Conservation (phyloP, 2,329 filamentous ascomycete species). For the Apiospora malaysiana region DNA sequence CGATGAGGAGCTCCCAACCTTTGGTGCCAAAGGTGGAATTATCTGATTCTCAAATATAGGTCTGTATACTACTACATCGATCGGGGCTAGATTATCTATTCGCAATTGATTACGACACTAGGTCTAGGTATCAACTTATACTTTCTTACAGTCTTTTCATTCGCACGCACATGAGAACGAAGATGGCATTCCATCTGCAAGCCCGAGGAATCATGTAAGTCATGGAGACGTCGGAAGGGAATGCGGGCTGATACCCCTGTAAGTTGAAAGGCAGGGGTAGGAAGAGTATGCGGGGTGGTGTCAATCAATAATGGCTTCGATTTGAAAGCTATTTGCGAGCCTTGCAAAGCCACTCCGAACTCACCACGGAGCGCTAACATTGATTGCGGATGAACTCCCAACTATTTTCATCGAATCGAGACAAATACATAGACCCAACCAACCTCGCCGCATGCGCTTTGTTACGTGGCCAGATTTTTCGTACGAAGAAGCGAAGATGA, state of each 20-base stretch:
- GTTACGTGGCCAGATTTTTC: background rate
- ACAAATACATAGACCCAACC: background rate
- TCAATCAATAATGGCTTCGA: conserved; percentile 15
- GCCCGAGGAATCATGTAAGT: background rate
- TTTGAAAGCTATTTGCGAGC: conserved; percentile 12
- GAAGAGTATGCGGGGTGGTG: conserved; percentile 5
- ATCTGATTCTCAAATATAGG: too few species aligned
- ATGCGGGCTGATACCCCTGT: conserved; percentile 9
- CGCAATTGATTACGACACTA: too few species aligned
- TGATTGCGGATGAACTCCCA: background rate
- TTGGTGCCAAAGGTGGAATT: too few species aligned
- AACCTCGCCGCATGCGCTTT: background rate
- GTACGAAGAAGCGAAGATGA: conserved; percentile 13
- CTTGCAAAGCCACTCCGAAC: conserved; percentile 12
- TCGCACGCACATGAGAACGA: background rate
- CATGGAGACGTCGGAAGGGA: conserved; percentile 5
- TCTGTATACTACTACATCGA: too few species aligned
- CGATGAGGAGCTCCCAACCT: too few species aligned
- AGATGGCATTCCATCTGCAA: background rate
- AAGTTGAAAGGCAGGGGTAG: background rate
- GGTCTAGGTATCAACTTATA: background rate
- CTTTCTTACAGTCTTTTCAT: background rate
- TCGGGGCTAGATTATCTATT: too few species aligned
- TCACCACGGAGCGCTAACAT: background rate
- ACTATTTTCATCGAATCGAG: conserved; percentile 11